A percentile compares a stretch with the other conserved stretches of the same genome.
Conservation (phyloP, 2,329 filamentous ascomycete genomes). For the Cladophialophora chaetospira region DNA sequence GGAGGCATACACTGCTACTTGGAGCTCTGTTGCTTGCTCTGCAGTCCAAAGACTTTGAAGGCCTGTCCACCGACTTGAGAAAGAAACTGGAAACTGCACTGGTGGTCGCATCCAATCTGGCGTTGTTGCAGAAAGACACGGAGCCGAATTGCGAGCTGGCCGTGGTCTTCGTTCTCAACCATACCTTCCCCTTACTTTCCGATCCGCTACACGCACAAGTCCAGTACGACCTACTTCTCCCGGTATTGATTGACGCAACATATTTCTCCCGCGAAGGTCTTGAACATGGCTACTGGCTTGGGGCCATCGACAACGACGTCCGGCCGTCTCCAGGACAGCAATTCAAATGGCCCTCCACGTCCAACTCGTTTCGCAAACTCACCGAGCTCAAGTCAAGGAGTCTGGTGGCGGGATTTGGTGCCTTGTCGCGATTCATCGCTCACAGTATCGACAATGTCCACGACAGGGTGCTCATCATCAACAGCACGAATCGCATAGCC, state of each 20-base stretch:
- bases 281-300: conserved; percentile 73
- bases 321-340: conserved; percentile 53
- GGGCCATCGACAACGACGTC: conserved; percentile 68
- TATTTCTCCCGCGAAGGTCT: conserved; percentile 73
- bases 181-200: conserved; percentile 72
- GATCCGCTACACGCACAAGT: conserved; percentile 60
- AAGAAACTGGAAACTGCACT: conserved; percentile 72
- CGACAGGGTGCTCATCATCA: conserved; percentile 47
- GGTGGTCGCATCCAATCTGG: conserved; percentile 74
- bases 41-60: conserved; percentile 38
- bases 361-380: conserved; percentile 59
- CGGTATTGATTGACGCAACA: conserved; percentile 67
- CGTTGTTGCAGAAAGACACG: conserved; percentile 60
- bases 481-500: conserved; percentile 61
- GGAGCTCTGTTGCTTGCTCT: conserved; percentile 78
- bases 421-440: conserved; percentile 63
- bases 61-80: conserved; percentile 65
- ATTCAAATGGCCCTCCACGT: conserved; percentile 67
- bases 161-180: conserved; percentile 72
- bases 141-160: conserved; percentile 53
- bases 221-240: conserved; percentile 70
- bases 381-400: conserved; percentile 59
- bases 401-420: conserved; percentile 62
- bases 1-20: conserved; percentile 82
- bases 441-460: conserved; percentile 61